phyloP scores from a whole-genome alignment of 1,284 basidiomycete species.

The Takashimella koratensis region DNA sequence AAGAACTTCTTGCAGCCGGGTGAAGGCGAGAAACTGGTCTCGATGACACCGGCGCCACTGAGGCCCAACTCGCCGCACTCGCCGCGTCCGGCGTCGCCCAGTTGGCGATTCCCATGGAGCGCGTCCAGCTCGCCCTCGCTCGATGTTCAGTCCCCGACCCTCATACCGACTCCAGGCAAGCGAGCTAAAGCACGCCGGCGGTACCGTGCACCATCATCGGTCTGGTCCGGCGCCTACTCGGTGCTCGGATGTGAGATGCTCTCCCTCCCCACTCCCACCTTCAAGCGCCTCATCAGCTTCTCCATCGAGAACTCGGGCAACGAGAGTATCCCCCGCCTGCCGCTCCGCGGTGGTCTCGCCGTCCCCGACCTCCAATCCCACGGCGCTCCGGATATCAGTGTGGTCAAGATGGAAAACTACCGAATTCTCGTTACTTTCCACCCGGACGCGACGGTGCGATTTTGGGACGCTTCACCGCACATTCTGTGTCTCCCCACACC shows the following conservation, averaged over 20 bases:
- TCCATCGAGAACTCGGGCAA: constrained; percentile 34
- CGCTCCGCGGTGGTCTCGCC: constrained; percentile 45
- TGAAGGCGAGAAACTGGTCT: constrained; percentile 41
- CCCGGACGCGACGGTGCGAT: constrained; percentile 59
- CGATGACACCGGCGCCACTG: constrained; percentile 40
- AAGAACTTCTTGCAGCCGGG: constrained; percentile 44
- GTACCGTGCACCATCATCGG: constrained; percentile 36
- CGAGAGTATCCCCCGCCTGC: constrained; percentile 39
- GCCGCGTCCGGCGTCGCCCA: constrained; percentile 17
- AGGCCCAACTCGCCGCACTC: constrained; percentile 8
- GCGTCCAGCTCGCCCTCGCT: constrained; percentile 1
- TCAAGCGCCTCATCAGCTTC: constrained; percentile 44
- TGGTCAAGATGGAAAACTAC: constrained; percentile 56
- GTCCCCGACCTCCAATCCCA: constrained; percentile 43
- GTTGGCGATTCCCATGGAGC: constrained; percentile 46
- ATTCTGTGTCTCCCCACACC: constrained; percentile 55
- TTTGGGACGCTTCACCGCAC: constrained; percentile 59
- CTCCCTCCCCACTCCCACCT: constrained; percentile 38
- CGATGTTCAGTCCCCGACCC: not conserved
- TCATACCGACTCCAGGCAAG: constrained; percentile 2
- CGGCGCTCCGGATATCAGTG: constrained; percentile 43
- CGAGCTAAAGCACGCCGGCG: constrained; percentile 19
- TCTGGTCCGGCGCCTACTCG: constrained; percentile 41
- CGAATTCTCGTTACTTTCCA: constrained; percentile 67
- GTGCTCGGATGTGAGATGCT: constrained; percentile 42